Base-by-base conservation (phyloP, 192 early-diverging fungal species). In the Backusella parvicylindrica region DNA sequence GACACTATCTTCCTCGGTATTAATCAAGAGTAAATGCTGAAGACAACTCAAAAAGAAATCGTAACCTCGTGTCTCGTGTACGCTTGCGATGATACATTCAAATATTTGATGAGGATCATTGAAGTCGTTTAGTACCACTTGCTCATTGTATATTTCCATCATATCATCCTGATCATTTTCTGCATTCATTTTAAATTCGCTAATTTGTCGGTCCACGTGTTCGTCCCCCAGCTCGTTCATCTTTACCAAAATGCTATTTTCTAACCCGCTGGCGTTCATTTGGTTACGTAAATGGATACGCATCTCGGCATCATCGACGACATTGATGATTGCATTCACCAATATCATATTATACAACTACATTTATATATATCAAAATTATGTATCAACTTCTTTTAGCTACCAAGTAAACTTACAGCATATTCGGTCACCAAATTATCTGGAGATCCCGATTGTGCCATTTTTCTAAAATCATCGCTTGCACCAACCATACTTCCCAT, bases 401-500 rank as follows among this genome's bases (percentile, higher is more conserved):
- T n/a, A n/a, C n/a, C n/a, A n/a, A n/a, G n/a, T n/a, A n/a, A n/a
- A 70, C 70, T 71, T 79, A 87, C 85, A 65, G 86, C 87, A 56
- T 92, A 94, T 81, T 94, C 92, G 36, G 83, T 89, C 30, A 94
- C 77, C 41, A 92, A 89, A 63, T 83, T 86, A 78, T 94, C 93
- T 0, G 89, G 82, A 18, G 89, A 88, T 11, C 74, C 74, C 23
- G 71, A 35, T 38, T 82, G 78, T n/a, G 87, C 89, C 53, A 88
- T 56, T 76, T 89, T 88, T 35, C 87, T 89, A 77, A 91, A 80
- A 70, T 94, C 93, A 23, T 90, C 89, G 38, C 89, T 90, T 30
- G 88, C 92, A 23, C 91, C 91, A 0, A 94, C 91, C 67, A 91
- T 87, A 77, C 89, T 92, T 26, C 93, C 93, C 81, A 92, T 89